These are phyloP conservation scores for Vaccinium vitisidaea DNA, from an alignment of 148 eudicot species.

Conservation along the genomic window DNA sequence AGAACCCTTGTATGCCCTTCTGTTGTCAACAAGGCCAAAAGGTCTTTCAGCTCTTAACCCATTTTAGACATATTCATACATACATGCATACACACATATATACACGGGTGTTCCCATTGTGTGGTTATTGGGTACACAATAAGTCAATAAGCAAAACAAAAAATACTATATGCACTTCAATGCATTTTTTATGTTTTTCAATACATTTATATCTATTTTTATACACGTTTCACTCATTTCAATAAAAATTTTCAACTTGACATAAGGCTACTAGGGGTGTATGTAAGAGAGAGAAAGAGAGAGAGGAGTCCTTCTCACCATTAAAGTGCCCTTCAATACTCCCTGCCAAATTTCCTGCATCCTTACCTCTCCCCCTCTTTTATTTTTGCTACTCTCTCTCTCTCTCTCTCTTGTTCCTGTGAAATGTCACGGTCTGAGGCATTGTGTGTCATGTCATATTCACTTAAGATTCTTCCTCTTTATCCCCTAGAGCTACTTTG, in stretches of 20 bases:
- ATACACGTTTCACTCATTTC: too few species aligned
- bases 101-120: too few species aligned
- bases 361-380: background rate
- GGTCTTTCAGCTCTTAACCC: slow-evolving; percentile 9
- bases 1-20: slow-evolving; percentile 20
- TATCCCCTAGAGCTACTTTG: background rate
- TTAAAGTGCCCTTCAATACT: slow-evolving; percentile 15
- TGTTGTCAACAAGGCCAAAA: slow-evolving; percentile 12
- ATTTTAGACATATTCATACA: background rate
- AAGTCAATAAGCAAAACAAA: too few species aligned
- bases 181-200: too few species aligned
- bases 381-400: background rate
- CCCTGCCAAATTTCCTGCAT: slow-evolving; percentile 16
- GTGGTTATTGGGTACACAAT: too few species aligned
- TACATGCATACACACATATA: too few species aligned
- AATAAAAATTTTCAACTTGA: too few species aligned
- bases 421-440: slow-evolving; percentile 32
- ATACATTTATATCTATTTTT: too few species aligned
- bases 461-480: slow-evolving; percentile 34
- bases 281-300: background rate
- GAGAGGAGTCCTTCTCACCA: slow-evolving; percentile 3
- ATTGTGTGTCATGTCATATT: slow-evolving; percentile 37
- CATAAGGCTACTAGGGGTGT: too few species aligned
- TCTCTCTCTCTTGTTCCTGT: background rate
- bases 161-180: too few species aligned